phyloP scores from a whole-genome alignment of 129 eudicot genomes.

The Glebionis coronaria region DNA sequence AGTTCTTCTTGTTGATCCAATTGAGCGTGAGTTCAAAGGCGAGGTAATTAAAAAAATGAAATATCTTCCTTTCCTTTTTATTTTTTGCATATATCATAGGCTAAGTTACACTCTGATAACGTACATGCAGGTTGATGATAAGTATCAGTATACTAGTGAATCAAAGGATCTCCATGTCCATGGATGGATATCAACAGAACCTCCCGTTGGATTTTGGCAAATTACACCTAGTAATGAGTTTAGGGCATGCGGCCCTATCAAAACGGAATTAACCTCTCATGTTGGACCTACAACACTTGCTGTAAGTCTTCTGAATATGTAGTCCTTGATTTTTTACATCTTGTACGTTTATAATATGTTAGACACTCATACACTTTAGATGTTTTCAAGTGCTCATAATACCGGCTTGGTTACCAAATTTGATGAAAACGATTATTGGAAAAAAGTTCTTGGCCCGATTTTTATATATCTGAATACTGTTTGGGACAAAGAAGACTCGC shows the following conservation, averaged over 20 bases:
- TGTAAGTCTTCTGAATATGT: constrained; percentile 47
- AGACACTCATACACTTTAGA: constrained; percentile 32
- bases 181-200: constrained; percentile 35
- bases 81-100: background rate
- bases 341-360: background rate
- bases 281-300: constrained; percentile 90
- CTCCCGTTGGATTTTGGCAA: constrained; percentile 51
- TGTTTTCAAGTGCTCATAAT: constrained; percentile 75
- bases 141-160: constrained; percentile 57
- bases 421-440: constrained; percentile 69
- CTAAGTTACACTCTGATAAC: background rate
- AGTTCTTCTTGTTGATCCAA: constrained; percentile 48
- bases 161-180: constrained; percentile 33
- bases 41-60: constrained; percentile 26
- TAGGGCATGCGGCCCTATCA: constrained; percentile 78
- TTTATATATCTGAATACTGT: constrained; percentile 68
- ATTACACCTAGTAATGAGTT: constrained; percentile 53
- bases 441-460: constrained; percentile 88
- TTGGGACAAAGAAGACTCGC: constrained; percentile 31
- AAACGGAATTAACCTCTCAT: constrained; percentile 81
- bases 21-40: constrained; percentile 50
- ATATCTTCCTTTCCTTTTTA: no score
- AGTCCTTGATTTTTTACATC: background rate
- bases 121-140: constrained; percentile 59
- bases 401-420: constrained; percentile 72